Percentiles rank a stretch among this genome's conserved stretches.
Evolutionary conservation across 305 asterid species (phyloP).

Genomic region (Fraxinus paxiana): DNA sequence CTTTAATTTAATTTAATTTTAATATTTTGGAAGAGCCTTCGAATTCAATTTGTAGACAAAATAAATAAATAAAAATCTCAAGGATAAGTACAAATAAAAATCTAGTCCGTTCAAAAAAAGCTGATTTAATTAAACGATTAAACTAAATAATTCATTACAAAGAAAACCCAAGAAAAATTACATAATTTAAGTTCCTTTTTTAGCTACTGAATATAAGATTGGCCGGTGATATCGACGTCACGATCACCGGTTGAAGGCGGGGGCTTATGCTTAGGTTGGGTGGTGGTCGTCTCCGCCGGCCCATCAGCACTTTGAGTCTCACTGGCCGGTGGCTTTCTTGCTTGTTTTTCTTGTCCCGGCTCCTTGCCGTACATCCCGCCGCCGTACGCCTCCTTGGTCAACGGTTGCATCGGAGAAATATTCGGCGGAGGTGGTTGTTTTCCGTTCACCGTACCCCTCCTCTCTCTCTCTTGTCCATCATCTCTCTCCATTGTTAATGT

Average conservation of each 20-base stretch:
- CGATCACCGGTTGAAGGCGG: conserved; percentile 77
- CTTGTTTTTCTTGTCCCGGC: conserved; percentile 24
- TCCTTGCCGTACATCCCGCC: conserved; percentile 72
- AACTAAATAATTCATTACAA: background rate
- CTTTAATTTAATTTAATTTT: too few species aligned
- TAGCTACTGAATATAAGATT: conserved; percentile 57
- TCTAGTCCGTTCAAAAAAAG: background rate
- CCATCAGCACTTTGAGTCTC: conserved; percentile 79
- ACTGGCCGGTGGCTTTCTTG: conserved; percentile 47
- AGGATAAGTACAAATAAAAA: background rate
- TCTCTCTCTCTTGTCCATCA: conserved; percentile 12
- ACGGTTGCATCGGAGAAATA: conserved; percentile 55
- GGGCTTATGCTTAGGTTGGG: conserved; percentile 43
- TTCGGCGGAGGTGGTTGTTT: conserved; percentile 41
- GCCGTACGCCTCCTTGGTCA: conserved; percentile 59
- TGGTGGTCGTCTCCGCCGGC: conserved; percentile 40
- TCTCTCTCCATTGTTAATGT: conserved; percentile 28
- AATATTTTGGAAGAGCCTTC: background rate
- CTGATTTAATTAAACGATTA: background rate
- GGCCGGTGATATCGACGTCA: conserved; percentile 65
- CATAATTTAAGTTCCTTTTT: background rate
- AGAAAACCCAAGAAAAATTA: background rate
- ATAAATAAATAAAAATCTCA: background rate
- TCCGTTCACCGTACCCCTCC: background rate
- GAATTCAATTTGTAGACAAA: background rate